phyloP scores from a whole-genome alignment of 2,329 filamentous ascomycete genomes.

The Fusarium sp. region DNA sequence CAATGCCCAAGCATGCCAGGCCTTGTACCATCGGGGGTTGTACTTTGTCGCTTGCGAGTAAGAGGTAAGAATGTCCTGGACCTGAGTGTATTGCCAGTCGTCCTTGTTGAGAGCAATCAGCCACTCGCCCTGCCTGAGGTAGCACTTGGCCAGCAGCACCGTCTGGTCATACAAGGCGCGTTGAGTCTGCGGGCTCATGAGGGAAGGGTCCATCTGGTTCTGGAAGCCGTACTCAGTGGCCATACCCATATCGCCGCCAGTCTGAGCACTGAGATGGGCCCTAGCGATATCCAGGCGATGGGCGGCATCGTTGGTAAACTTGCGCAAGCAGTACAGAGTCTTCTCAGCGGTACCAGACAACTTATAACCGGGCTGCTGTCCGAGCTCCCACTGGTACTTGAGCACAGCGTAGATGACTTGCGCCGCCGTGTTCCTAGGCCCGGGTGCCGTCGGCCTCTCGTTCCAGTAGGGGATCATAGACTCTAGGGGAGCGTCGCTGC shows the following conservation, averaged over 20 bases:
- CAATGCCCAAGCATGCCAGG: slow-evolving; percentile 98
- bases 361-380: slow-evolving; percentile 66
- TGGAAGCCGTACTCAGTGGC: slow-evolving; percentile 63
- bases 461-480: slow-evolving; percentile 71
- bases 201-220: slow-evolving; percentile 57
- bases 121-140: slow-evolving; percentile 97
- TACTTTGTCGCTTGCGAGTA: slow-evolving; percentile 94
- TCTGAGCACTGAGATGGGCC: slow-evolving; percentile 61
- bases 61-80: slow-evolving; percentile 89
- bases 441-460: slow-evolving; percentile 41
- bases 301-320: slow-evolving; percentile 71
- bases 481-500: slow-evolving; percentile 73
- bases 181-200: slow-evolving; percentile 63
- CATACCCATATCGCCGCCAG: slow-evolving; percentile 59
- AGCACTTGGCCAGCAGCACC: slow-evolving; percentile 90
- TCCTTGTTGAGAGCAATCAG: slow-evolving; percentile 86
- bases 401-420: slow-evolving; percentile 96
- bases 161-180: slow-evolving; percentile 70
- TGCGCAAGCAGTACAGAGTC: slow-evolving; percentile 68
- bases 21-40: slow-evolving; percentile 97
- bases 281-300: slow-evolving; percentile 65
- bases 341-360: slow-evolving; percentile 62
- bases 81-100: slow-evolving; percentile 88
- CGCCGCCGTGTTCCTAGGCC: slow-evolving; percentile 67
- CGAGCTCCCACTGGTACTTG: slow-evolving; percentile 95